Evolutionary conservation across 1,284 basidiomycete species (phyloP).

Genomic region (Cutaneotrichosporon cavernicola): DNA sequence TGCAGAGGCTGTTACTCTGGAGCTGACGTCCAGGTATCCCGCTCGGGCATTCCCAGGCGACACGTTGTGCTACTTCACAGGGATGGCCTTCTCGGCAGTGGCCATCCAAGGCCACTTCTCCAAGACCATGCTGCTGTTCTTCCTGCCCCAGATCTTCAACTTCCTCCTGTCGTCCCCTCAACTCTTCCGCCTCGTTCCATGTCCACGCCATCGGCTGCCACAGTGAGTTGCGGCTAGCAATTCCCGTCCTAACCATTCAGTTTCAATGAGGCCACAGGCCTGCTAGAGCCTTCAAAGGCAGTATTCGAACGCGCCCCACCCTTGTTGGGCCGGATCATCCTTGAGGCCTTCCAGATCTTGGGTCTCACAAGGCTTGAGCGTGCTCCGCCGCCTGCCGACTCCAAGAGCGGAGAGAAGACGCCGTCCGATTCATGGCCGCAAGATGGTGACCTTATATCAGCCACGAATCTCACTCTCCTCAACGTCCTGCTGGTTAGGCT

Average conservation of each 20-base stretch:
- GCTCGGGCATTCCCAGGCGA: slow-evolving; percentile 93
- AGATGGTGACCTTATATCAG: slow-evolving; percentile 58
- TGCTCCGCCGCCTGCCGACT: slow-evolving; percentile 55
- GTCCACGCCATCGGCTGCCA: slow-evolving; percentile 90
- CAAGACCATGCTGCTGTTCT: slow-evolving; percentile 91
- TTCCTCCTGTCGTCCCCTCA: slow-evolving; percentile 94
- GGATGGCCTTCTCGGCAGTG: slow-evolving; percentile 95
- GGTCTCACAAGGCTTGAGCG: slow-evolving; percentile 67
- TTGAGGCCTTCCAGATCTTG: slow-evolving; percentile 63
- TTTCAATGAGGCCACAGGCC: slow-evolving; percentile 68
- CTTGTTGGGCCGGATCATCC: slow-evolving; percentile 58
- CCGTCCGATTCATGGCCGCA: neutral
- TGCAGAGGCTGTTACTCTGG: slow-evolving; percentile 10
- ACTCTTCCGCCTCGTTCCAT: slow-evolving; percentile 87
- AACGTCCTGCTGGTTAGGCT: slow-evolving; percentile 75
- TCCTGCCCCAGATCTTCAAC: slow-evolving; percentile 97
- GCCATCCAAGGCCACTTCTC: slow-evolving; percentile 96
- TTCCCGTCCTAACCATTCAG: slow-evolving; percentile 52
- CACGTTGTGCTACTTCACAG: slow-evolving; percentile 95
- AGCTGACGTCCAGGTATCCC: slow-evolving; percentile 72
- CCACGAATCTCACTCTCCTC: slow-evolving; percentile 83
- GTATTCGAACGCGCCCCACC: slow-evolving; percentile 60
- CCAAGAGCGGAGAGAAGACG: neutral
- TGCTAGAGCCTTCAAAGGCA: slow-evolving; percentile 71
- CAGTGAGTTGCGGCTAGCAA: slow-evolving; percentile 57